Evolutionary conservation across 176 grass and related monocot genomes (phyloP), one percentile per base, ranked within the genome.

Genomic region (Stipa capillata): DNA sequence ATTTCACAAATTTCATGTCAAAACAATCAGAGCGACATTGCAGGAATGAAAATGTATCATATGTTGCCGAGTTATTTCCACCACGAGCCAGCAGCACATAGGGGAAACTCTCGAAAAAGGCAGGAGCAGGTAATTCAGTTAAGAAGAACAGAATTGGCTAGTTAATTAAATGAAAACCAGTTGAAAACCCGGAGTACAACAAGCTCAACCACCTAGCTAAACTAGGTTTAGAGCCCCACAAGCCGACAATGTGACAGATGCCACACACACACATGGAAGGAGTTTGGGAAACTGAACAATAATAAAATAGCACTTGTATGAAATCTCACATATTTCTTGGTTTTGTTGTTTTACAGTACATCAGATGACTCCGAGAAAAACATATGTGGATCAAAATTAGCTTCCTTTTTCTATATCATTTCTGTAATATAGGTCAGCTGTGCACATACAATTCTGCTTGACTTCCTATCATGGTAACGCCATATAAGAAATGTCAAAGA

Each of bases 391-490:
- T 52, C 20, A 61, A 80, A 80, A 16, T 39, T 75, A 69, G 4
- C 28, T 84, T 80, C 51, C 49, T 80, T 74, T 68, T 33, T 70
- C 58, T 79, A 12, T 51, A 57, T 16, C 36, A 65, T 51, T 43
- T 45, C 20, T 65, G 20, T 56, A 48, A 13, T 65, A 44, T 42
- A 70, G 47, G 54, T 82, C 53, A 77, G 72, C 8, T 53, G 25
- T 61, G 36, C 72, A 72, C 64, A 35, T 58, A 80, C 63, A 69
- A 80, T 9, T 69, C 24, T 76, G 48, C 34, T 69, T 73, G 33
- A 31, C 49, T 80, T 80, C 64, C 82, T 85, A n/a, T n/a, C n/a
- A 72, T 44, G 27, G 69, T 82, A 82, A 61, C 12, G 42, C 31
- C 55, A 35, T 62, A 62, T 23, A 40, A 73, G 68, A 21, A 71